These are phyloP conservation scores for Steccherinum ochraceum DNA, from an alignment of 768 basidiomycete genomes.

Conservation along the genomic window DNA sequence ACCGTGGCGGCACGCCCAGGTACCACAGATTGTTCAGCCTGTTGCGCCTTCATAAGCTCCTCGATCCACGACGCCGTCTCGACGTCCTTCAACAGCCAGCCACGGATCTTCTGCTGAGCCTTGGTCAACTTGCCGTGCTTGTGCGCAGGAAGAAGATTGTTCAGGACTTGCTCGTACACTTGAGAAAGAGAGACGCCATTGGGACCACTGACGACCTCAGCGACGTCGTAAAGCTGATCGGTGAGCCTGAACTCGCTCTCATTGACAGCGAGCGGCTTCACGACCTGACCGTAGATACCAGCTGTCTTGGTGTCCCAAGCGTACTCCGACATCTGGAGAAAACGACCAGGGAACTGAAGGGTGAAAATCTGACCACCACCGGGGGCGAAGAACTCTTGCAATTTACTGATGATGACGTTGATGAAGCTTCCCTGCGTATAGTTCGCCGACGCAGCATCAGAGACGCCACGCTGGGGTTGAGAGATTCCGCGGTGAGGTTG, in stretches of 20 bases:
- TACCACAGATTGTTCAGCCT: neutral
- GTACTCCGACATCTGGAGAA: slow-evolving; percentile 17
- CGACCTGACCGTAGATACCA: slow-evolving; percentile 23
- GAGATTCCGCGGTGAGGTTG: too few relatives aligned
- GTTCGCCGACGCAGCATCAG: neutral
- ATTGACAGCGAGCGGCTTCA: slow-evolving; percentile 23
- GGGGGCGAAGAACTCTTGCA: slow-evolving; percentile 16
- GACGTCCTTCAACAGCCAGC: slow-evolving; percentile 22
- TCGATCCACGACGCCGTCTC: slow-evolving; percentile 15
- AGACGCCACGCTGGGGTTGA: neutral
- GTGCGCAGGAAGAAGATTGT: slow-evolving; percentile 22
- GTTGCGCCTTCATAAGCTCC: slow-evolving; percentile 15
- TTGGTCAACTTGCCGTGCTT: slow-evolving; percentile 10
- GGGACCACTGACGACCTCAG: slow-evolving; percentile 17
- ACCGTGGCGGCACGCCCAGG: neutral
- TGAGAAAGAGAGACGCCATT: slow-evolving; percentile 22
- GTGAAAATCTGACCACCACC: slow-evolving; percentile 21
- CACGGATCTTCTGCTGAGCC: slow-evolving; percentile 22
- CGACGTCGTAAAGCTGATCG: slow-evolving; percentile 23
- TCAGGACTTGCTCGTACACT: slow-evolving; percentile 23
- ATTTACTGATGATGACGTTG: neutral
- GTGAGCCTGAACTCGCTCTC: slow-evolving; percentile 24
- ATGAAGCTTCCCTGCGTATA: neutral
- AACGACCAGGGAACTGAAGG: slow-evolving; percentile 24
- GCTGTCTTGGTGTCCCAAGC: slow-evolving; percentile 21